Percentiles rank a stretch among this genome's conserved stretches.
Conservation (phyloP, 2,329 filamentous ascomycete species). For the Colletotrichum paranaense region DNA sequence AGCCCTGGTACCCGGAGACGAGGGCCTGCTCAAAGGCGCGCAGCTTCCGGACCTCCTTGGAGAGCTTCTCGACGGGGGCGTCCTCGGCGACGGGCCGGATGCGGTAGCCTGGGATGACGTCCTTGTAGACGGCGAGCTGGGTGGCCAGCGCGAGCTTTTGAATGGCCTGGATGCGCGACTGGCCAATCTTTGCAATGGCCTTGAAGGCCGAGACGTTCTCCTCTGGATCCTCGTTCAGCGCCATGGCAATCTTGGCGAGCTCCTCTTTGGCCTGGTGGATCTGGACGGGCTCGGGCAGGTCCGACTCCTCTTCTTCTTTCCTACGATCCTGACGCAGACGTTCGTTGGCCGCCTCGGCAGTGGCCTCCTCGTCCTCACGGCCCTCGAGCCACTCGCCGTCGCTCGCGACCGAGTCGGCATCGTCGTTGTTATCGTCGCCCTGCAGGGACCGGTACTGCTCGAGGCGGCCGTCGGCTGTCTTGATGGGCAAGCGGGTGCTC, state of each 20-base stretch:
- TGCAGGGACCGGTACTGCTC: conserved; percentile 68
- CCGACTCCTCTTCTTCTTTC: conserved; percentile 62
- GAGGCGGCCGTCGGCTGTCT: conserved; percentile 81
- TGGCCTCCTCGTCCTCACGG: conserved; percentile 67
- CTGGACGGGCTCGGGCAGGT: conserved; percentile 80
- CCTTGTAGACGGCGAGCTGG: conserved; percentile 91
- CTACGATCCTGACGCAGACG: conserved; percentile 54
- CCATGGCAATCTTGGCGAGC: conserved; percentile 81
- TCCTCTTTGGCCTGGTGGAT: conserved; percentile 92
- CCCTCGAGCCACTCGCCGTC: conserved; percentile 74
- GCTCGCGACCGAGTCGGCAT: conserved; percentile 68
- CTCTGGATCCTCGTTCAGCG: conserved; percentile 92
- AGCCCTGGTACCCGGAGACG: conserved; percentile 85
- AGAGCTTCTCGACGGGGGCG: conserved; percentile 81
- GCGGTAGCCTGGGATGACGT: conserved; percentile 95
- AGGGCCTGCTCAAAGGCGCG: conserved; percentile 89
- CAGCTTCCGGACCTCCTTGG: conserved; percentile 88
- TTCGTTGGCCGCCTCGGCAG: conserved; percentile 49
- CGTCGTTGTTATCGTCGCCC: conserved; percentile 67
- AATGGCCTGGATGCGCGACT: conserved; percentile 76
- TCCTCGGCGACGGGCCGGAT: conserved; percentile 86
- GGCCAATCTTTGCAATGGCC: conserved; percentile 78
- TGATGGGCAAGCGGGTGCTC: conserved; percentile 83
- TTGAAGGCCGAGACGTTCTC: conserved; percentile 87
- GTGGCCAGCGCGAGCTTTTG: conserved; percentile 89